phyloP scores from a whole-genome alignment of 345 rosid genomes.

The Salix udensis region DNA sequence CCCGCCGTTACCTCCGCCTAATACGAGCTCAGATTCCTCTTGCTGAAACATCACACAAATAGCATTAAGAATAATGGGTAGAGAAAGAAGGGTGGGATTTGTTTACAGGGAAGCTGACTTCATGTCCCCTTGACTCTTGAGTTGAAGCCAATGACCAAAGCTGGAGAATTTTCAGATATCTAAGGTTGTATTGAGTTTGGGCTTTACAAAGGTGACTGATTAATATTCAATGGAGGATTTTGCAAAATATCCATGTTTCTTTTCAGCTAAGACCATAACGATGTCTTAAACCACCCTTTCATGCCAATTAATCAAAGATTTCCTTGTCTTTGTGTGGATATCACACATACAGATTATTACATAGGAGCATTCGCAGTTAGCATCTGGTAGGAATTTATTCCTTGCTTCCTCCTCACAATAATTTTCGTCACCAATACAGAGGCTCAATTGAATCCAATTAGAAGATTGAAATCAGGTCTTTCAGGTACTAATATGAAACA shows the following conservation, averaged over 20 bases:
- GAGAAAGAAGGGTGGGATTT: neutral
- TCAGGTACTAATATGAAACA: neutral
- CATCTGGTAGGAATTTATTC: neutral
- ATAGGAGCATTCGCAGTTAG: neutral
- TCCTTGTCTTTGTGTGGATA: neutral
- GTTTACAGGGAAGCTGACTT: neutral
- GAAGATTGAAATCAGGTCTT: neutral
- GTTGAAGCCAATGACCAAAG: neutral
- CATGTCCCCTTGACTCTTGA: neutral
- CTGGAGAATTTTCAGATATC: neutral
- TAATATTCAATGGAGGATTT: neutral
- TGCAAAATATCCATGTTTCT: neutral
- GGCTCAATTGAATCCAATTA: neutral
- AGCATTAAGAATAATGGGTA: neutral
- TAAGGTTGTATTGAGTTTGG: neutral
- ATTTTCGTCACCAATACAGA: neutral
- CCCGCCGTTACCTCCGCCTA: conserved; percentile 71
- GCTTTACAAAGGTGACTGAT: neutral
- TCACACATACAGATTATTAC: neutral
- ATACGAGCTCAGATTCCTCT: conserved; percentile 71
- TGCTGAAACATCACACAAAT: conserved; percentile 50
- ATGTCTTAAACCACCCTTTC: neutral
- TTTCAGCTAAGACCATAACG: neutral
- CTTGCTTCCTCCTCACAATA: neutral
- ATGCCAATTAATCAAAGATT: neutral